Percentiles rank a stretch among this genome's conserved stretches.
phyloP scores from a whole-genome alignment of 2,329 filamentous ascomycete genomes.

The Lecanosticta acicola region DNA sequence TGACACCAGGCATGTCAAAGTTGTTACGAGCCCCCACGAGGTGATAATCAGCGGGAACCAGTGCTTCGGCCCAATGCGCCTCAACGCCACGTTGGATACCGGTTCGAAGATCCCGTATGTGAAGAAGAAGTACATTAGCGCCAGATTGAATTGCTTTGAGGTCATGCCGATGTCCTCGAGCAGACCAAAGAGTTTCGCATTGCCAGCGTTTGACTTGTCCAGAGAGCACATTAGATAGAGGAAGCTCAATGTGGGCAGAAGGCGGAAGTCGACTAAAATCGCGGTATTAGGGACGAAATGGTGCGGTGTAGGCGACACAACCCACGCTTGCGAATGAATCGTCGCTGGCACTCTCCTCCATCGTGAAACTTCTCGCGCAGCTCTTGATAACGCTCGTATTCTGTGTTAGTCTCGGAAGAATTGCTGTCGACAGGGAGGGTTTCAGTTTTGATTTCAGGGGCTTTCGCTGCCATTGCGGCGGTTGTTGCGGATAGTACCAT shows the following conservation, averaged over 20 bases:
- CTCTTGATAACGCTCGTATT: slow-evolving; percentile 6
- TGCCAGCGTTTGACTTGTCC: slow-evolving; percentile 10
- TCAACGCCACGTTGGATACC: slow-evolving; percentile 10
- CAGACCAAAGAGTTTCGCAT: slow-evolving; percentile 8
- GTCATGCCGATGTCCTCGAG: slow-evolving; percentile 12
- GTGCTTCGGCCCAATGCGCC: slow-evolving; percentile 9
- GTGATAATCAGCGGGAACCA: slow-evolving; percentile 16
- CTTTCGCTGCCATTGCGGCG: background rate
- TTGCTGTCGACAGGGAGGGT: too few relatives aligned
- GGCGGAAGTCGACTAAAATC: slow-evolving; percentile 5
- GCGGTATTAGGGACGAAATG: background rate
- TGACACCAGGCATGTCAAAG: slow-evolving; percentile 31
- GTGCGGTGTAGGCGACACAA: background rate
- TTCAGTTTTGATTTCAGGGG: too few relatives aligned
- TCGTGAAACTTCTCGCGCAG: slow-evolving; percentile 3
- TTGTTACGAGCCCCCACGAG: slow-evolving; percentile 29
- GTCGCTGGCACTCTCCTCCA: background rate
- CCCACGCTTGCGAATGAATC: slow-evolving; percentile 6
- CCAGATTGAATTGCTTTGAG: slow-evolving; percentile 10
- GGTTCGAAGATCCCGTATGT: slow-evolving; percentile 9
- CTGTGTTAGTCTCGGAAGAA: too few relatives aligned
- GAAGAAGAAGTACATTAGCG: slow-evolving; percentile 10
- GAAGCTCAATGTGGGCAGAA: slow-evolving; percentile 9
- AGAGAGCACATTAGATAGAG: slow-evolving; percentile 9
- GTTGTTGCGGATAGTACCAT: too few relatives aligned